Base-by-base conservation (phyloP, 805 yeast genomes). In the Kodamaea kaohsiungensis region DNA sequence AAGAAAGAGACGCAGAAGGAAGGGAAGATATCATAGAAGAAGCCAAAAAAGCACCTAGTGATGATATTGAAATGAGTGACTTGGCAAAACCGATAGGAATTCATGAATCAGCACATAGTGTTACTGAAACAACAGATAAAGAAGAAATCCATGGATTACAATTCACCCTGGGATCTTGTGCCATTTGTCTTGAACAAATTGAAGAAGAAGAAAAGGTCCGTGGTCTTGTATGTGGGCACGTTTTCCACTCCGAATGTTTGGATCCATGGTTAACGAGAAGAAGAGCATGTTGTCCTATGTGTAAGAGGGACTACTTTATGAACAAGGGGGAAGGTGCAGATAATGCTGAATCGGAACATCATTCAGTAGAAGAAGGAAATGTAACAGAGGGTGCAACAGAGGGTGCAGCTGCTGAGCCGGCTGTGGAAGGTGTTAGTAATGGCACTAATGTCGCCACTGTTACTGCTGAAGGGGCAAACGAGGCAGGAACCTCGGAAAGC, bases 261-360 rank as follows among this genome's bases (percentile, higher is more conserved):
- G 91, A 87, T 58, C 92, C 92, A 1, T 89, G 96, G 96, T 72
- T 89, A 47, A 85, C 83, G 2, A 81, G 82, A 58, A 75, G 93
- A 59, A 79, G 87, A 47, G 92, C 91, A 0, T 86, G 89, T 61
- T 89, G 96, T 65, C 96, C 96, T 7, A 83, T 86, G 76, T 89
- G 96, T 69, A 88, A 89, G 63, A 72, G 86, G 33, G 91, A 85
- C 65, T 86, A 85, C 65, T 82, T 77, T 61, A 72, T 73, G 64
- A 75, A 75, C 56, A 43, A 46, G 35, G 55, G 42, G 27, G 42
- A 59, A 22, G 56, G 54, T 16, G 42, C 49, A 43, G 46, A 49
- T 2, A 47, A 51, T 30, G 25, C 25, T 22, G 46, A 30, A 2
- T 8, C 35, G 35, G 35, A 30, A 5, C 35, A 30, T 30, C 10